phyloP scores from a whole-genome alignment of 2,329 filamentous ascomycete species.

The Teratosphaeriaceae sp. region DNA sequence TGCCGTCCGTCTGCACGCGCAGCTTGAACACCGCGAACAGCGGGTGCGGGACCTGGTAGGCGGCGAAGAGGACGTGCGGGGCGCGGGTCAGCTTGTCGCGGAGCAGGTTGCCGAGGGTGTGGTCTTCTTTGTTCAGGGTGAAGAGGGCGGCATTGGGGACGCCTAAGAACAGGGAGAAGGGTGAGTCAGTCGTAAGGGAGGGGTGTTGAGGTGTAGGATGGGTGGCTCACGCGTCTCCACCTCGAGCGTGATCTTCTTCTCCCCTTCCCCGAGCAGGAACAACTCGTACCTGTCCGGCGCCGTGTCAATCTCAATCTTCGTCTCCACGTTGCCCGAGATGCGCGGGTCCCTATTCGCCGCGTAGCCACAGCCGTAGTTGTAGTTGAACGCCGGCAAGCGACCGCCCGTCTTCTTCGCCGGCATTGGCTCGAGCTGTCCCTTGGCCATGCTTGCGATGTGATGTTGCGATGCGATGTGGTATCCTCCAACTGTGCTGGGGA shows the following conservation, averaged over 20 bases:
- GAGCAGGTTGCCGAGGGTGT: slow-evolving; percentile 73
- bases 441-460: slow-evolving; percentile 5
- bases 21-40: slow-evolving; percentile 53
- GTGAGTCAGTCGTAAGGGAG: not conserved
- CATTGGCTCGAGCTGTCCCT: not conserved
- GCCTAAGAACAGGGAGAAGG: slow-evolving; percentile 44
- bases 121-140: slow-evolving; percentile 88
- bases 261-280: slow-evolving; percentile 77
- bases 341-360: slow-evolving; percentile 13
- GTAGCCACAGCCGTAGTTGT: slow-evolving; percentile 11
- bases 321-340: slow-evolving; percentile 13
- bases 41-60: slow-evolving; percentile 64
- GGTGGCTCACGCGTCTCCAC: slow-evolving; percentile 72
- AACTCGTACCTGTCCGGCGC: slow-evolving; percentile 69
- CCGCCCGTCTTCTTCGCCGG: not conserved
- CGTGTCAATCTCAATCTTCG: slow-evolving; percentile 24
- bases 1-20: slow-evolving; percentile 87
- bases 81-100: slow-evolving; percentile 78
- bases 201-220: not conserved
- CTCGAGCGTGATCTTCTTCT: slow-evolving; percentile 89
- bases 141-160: slow-evolving; percentile 95
- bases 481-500: not conserved
- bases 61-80: slow-evolving; percentile 79
- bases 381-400: slow-evolving; percentile 6
- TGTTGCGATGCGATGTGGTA: too few relatives aligned